phyloP scores from a whole-genome alignment of 139 green algal species.

The Haematococcus sp. region DNA sequence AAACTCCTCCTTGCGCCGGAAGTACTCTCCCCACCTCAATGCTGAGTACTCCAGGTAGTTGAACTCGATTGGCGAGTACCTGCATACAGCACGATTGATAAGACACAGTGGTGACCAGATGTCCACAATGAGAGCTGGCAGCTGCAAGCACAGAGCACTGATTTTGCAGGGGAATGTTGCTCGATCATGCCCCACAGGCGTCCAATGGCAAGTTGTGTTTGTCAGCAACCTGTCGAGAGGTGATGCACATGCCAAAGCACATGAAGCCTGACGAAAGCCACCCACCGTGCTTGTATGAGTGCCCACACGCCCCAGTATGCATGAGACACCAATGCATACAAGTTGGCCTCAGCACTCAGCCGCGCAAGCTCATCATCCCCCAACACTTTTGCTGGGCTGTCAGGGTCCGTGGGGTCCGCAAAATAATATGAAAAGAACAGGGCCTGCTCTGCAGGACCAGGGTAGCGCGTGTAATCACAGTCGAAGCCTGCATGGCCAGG shows the following conservation, averaged over 20 bases:
- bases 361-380: constrained; percentile 24
- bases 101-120: too few relatives aligned
- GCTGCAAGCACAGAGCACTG: too few relatives aligned
- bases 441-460: constrained; percentile 30
- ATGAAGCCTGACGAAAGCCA: too few relatives aligned
- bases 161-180: too few relatives aligned
- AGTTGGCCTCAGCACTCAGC: constrained; percentile 71
- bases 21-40: constrained; percentile 70
- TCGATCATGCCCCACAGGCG: too few relatives aligned
- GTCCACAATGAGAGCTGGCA: background rate
- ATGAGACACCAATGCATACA: constrained; percentile 83
- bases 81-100: background rate
- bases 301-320: constrained; percentile 94
- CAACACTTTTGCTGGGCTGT: background rate
- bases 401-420: constrained; percentile 1
- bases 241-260: too few relatives aligned
- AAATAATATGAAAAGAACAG: constrained; percentile 77
- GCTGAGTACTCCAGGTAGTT: constrained; percentile 79
- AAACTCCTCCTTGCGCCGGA: constrained; percentile 57
- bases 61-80: constrained; percentile 85
- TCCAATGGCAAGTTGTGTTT: too few relatives aligned
- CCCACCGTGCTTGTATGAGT: constrained; percentile 61
- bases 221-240: too few relatives aligned
- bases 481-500: constrained; percentile 72
- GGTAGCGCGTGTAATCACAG: constrained; percentile 79